Base-by-base conservation (phyloP, 2,329 filamentous ascomycete genomes). In the Diaporthe helianthi region DNA sequence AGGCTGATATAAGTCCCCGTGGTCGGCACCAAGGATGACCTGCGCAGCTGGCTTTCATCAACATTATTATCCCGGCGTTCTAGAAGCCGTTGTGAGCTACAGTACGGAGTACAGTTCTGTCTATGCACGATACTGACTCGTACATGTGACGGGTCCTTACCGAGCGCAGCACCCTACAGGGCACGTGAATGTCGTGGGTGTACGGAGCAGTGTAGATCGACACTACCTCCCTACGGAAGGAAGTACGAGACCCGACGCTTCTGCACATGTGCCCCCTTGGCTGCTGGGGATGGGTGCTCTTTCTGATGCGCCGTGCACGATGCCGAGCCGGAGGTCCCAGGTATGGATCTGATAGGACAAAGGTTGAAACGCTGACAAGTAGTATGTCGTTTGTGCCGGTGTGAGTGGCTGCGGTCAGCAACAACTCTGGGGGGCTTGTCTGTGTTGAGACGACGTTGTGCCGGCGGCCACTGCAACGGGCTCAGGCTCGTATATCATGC, bases 101-200 rank as follows among this genome's bases (percentile, higher is more conserved):
- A 63, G n/a, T n/a, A n/a, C n/a, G n/a, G n/a, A n/a, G n/a, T n/a
- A n/a, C n/a, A n/a, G n/a, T 49, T 46, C 58, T 33, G 41, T 47
- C n/a, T 44, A 63, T 63, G 58, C 58, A 63, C n/a, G 58, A 36
- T 49, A 6, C 58, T 63, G 58, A 63, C 58, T 63, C 58, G 58
- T 19, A 36, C 29, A 33, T 22, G 58, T 49, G 58, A 63, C 22
- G 58, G 58, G 1, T 33, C 44, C 24, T 36, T 22, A 53, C 36
- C 36, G 36, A 9, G 10, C 19, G 19, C 24, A 41, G 54, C 10
- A 58, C 24, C 15, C 36, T 19, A 12, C 36, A 29, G 54, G 54
- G 22, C 12, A 44, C 54, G 22, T 58, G 26, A 58, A 24, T 58
- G 54, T 41, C 36, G 54, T 29, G 29, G n/a, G n/a, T n/a, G n/a